Conservation (phyloP, 805 yeast species). For the Saccharomycopsis fermentans region DNA sequence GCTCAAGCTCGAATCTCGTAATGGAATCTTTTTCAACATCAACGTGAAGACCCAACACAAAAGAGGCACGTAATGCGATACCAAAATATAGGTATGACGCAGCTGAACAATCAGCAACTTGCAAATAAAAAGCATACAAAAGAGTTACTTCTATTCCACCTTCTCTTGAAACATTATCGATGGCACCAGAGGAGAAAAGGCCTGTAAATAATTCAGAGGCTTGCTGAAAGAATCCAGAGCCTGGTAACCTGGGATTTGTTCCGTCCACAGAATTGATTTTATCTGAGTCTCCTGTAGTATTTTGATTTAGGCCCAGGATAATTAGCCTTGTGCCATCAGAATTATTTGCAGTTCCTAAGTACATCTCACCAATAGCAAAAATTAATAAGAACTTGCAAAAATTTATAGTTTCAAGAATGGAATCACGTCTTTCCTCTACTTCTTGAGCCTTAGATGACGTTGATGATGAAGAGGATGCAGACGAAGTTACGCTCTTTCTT, state of each 20-base stretch:
- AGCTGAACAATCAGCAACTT: slow-evolving; percentile 76
- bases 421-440: slow-evolving; percentile 31
- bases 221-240: slow-evolving; percentile 67
- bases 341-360: slow-evolving; percentile 63
- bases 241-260: slow-evolving; percentile 50
- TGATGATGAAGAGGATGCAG: slow-evolving; percentile 20
- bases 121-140: slow-evolving; percentile 67
- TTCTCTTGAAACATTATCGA: slow-evolving; percentile 66
- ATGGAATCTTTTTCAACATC: slow-evolving; percentile 66
- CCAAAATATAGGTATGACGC: slow-evolving; percentile 78
- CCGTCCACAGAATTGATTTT: slow-evolving; percentile 1
- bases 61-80: slow-evolving; percentile 59
- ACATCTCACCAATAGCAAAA: slow-evolving; percentile 77
- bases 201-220: slow-evolving; percentile 75
- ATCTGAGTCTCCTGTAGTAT: neutral
- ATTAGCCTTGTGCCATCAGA: slow-evolving; percentile 35
- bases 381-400: slow-evolving; percentile 64
- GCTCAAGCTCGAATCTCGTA: slow-evolving; percentile 64
- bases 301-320: neutral
- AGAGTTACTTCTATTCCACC: slow-evolving; percentile 73
- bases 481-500: neutral
- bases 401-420: slow-evolving; percentile 69
- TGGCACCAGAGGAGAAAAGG: slow-evolving; percentile 67
- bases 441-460: slow-evolving; percentile 5
- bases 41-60: slow-evolving; percentile 72